A percentile compares a stretch with the other conserved stretches of the same genome.
Evolutionary conservation across 495 filamentous ascomycete species (phyloP).

Genomic region (Daldinia concentrica): DNA sequence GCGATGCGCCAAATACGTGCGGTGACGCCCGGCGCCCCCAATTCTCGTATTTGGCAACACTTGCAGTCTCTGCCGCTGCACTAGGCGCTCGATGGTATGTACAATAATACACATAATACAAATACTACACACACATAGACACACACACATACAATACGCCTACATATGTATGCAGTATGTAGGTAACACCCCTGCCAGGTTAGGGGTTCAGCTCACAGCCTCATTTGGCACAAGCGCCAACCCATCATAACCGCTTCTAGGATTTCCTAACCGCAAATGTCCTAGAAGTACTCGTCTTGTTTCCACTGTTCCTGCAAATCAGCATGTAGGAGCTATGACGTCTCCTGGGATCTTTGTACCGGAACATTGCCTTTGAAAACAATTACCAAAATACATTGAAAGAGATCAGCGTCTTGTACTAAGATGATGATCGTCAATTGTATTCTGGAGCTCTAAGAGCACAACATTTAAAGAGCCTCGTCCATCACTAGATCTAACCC

Average conservation of each 20-base stretch:
- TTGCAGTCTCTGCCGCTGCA: conserved; percentile 8
- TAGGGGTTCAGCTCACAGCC: conserved; percentile 40
- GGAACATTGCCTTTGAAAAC: conserved; percentile 29
- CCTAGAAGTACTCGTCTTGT: conserved; percentile 19
- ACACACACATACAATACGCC: background rate
- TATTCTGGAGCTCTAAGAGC: conserved; percentile 16
- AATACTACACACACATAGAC: background rate
- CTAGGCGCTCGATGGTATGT: conserved; percentile 41
- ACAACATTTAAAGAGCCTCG: conserved; percentile 15
- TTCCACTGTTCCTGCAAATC: conserved; percentile 35
- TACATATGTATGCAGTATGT: background rate
- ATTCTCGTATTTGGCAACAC: conserved; percentile 39
- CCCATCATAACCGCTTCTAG: conserved; percentile 30
- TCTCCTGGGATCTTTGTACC: conserved; percentile 29
- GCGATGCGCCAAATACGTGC: conserved; percentile 33
- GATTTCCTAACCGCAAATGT: conserved; percentile 25
- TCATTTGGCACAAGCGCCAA: conserved; percentile 34
- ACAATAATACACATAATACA: conserved; percentile 1
- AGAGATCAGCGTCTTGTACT: conserved; percentile 30
- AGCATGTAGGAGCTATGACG: conserved; percentile 35
- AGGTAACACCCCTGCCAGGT: background rate
- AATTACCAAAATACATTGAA: conserved; percentile 15
- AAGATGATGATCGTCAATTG: conserved; percentile 40
- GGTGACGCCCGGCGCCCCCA: conserved; percentile 32
- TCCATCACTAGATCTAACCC: conserved; percentile 4